phyloP scores from a whole-genome alignment of 345 rosid species.

The Raphanus raphanistrum region DNA sequence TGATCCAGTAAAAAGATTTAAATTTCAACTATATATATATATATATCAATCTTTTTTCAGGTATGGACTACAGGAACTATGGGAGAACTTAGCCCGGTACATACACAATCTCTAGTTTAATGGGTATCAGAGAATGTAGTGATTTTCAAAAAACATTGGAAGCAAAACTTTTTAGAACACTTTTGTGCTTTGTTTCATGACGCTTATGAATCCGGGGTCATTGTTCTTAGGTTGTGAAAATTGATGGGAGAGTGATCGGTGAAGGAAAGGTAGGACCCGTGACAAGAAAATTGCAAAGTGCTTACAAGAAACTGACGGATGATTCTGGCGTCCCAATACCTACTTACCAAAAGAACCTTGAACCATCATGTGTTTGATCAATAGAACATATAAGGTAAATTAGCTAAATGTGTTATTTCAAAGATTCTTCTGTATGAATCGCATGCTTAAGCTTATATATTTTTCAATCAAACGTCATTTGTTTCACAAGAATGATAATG shows the following conservation, averaged over 20 bases:
- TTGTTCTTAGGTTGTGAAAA: constrained; percentile 59
- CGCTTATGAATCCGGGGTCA: not conserved
- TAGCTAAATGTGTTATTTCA: not conserved
- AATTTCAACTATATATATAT: not conserved
- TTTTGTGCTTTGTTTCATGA: not conserved
- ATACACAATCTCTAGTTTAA: not conserved
- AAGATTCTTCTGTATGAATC: not conserved
- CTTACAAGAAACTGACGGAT: constrained; percentile 64
- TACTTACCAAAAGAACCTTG: constrained; percentile 31
- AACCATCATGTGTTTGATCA: not conserved
- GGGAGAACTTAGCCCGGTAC: constrained; percentile 91
- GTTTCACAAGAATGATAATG: not conserved
- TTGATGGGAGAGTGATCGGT: constrained; percentile 67
- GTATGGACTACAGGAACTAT: constrained; percentile 94
- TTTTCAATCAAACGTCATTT: not conserved
- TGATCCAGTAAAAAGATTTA: not conserved
- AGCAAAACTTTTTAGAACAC: not conserved
- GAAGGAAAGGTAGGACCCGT: constrained; percentile 71
- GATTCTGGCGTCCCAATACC: constrained; percentile 75
- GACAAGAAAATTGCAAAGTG: constrained; percentile 59
- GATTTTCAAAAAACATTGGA: no score
- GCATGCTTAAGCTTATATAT: not conserved
- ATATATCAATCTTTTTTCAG: constrained; percentile 38
- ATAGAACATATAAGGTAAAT: constrained; percentile 16
- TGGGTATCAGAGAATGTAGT: not conserved